phyloP scores from a whole-genome alignment of 257 asterid genomes.

The Solanum tarijense region DNA sequence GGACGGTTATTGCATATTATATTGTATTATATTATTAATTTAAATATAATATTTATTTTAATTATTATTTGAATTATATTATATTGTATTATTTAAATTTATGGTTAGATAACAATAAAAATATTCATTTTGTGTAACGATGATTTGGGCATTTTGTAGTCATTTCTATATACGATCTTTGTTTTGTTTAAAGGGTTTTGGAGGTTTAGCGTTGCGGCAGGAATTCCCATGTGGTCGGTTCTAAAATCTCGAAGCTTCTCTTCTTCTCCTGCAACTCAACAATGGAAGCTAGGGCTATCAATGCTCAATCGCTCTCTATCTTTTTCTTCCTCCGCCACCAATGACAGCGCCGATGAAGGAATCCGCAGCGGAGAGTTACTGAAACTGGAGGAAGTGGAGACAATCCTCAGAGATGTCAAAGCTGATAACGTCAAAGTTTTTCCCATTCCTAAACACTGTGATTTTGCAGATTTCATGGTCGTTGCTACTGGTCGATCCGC shows the following conservation, averaged over 20 bases:
- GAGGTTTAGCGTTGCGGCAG: neutral
- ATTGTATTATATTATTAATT: too few species aligned
- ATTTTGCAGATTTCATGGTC: constrained; percentile 77
- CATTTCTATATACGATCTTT: neutral
- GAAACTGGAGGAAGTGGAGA: constrained; percentile 76
- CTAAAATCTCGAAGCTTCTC: constrained; percentile 37
- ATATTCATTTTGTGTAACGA: too few species aligned
- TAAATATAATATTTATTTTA: too few species aligned
- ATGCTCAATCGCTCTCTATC: constrained; percentile 14
- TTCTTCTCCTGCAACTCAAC: constrained; percentile 10
- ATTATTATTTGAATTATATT: too few species aligned
- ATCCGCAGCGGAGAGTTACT: constrained; percentile 25
- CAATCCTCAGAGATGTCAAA: constrained; percentile 64
- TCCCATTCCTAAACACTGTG: constrained; percentile 49
- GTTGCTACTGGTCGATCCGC: constrained; percentile 88
- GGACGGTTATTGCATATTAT: too few species aligned
- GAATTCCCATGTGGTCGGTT: constrained; percentile 42
- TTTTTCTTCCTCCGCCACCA: constrained; percentile 12
- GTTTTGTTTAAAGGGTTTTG: neutral
- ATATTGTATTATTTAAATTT: too few species aligned
- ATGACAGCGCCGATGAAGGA: neutral
- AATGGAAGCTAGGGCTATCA: constrained; percentile 20
- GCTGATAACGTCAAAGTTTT: constrained; percentile 73
- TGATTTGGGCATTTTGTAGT: too few species aligned
- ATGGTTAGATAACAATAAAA: too few species aligned